These are phyloP conservation scores for Dicorynia guianensis DNA, from an alignment of 306 rosid genomes.

Conservation along the genomic window DNA sequence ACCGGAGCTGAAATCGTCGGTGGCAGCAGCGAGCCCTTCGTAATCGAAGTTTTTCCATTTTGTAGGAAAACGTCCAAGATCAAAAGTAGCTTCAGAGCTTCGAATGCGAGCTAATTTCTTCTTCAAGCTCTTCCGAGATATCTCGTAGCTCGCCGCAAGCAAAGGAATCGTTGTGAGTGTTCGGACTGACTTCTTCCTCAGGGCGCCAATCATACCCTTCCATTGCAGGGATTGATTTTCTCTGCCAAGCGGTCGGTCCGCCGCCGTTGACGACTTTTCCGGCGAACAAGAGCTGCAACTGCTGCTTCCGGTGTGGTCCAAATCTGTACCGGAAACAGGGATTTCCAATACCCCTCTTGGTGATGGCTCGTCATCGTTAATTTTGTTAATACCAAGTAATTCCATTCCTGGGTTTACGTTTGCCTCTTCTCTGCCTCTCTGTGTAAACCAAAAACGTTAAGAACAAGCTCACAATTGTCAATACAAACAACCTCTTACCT, in stretches of 20 bases:
- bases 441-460: constrained; percentile 1
- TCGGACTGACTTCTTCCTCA: constrained; percentile 62
- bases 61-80: constrained; percentile 46
- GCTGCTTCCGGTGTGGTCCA: constrained; percentile 53
- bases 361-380: constrained; percentile 56
- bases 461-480: not conserved
- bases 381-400: not conserved
- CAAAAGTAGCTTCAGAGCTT: constrained; percentile 59
- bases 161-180: constrained; percentile 66
- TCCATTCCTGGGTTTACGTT: constrained; percentile 49
- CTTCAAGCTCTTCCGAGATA: constrained; percentile 52
- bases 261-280: constrained; percentile 35
- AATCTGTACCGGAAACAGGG: constrained; percentile 63
- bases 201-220: constrained; percentile 66
- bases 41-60: constrained; percentile 87
- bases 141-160: constrained; percentile 55
- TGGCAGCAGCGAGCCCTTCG: constrained; percentile 74
- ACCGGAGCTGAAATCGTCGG: constrained; percentile 73
- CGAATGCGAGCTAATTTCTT: constrained; percentile 71
- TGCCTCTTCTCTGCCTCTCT: constrained; percentile 34
- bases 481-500: not conserved
- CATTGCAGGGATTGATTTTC: constrained; percentile 50
- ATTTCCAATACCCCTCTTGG: constrained; percentile 83
- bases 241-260: not conserved
- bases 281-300: constrained; percentile 37